Evolutionary conservation across 1,139 yeast species (phyloP), one percentile per base, ranked within the genome.

Genomic region (Candida glucosophila): DNA sequence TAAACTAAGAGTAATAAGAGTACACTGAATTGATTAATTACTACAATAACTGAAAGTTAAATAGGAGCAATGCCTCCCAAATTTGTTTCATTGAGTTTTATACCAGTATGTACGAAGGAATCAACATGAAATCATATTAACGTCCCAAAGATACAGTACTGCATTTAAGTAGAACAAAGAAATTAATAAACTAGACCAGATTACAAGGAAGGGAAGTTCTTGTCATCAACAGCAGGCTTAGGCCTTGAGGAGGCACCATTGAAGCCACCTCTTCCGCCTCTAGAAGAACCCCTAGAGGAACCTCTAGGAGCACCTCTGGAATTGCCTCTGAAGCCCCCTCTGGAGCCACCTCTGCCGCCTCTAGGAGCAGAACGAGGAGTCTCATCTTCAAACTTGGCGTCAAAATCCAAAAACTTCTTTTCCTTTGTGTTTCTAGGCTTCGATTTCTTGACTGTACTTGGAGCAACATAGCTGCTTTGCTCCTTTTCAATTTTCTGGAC

Each of bases 341-440:
- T 51, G 44, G 51, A 41, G 36, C 55, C 59, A 43, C 63, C 61
- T 43, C 60, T 53, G 36, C 40, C 47, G 27, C 37, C 37, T 25
- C 34, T 27, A 29, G 46, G 36, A 20, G 36, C 40, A 34, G 54
- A 49, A 13, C 7, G 7, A 11, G 7, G 12, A 26, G 36, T 39
- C 36, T 65, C 58, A 36, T 77, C 85, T 39, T 76, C 66, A 48
- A 77, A 77, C 30, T 68, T 57, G 35, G 83, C 79, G 38, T 73
- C 71, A 43, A 77, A 59, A 40, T 77, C 82, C 52, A 80, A 68
- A 55, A 63, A 63, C 49, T 66, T 69, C 74, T 79, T 80, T 51
- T 73, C 73, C 68, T 79, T 79, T 49, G 59, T 65, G 35, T 73
- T 64, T 68, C 77, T 79, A 42, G 65, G 50, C 58, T 67, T 78